Evolutionary conservation across 371 early-diverging fungal species (phyloP), one percentile per base, ranked within the genome.

Genomic region (Apophysomyces sp.): DNA sequence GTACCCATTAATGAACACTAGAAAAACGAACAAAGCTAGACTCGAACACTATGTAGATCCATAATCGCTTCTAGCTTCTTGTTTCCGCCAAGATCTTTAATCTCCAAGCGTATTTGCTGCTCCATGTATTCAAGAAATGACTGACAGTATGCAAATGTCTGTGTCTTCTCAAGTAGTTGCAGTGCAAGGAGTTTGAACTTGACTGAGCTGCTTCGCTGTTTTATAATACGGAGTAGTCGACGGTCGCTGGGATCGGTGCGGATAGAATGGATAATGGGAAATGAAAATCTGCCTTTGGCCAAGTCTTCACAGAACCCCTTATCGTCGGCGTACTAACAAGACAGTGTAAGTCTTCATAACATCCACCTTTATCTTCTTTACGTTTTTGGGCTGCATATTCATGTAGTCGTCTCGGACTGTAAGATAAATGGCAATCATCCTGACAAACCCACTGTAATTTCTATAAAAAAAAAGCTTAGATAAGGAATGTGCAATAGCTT

Each of bases 221-320:
- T 86, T 44, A 98, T 67, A 51, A 98, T 98, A 64, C 88, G 87
- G 3, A 85, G 60, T 21, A 95, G 69, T 70, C 91, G 91, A 5
- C 86, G 80, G 59, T 85, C 87, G 44, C 65, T 68, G 4, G 87
- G 74, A 40, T 88, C 82, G 0, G 81, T 63, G 0, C 86, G 85
- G 51, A 96, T 92, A 13, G 91, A 89, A 63, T 94, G 96, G 21
- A 96, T 92, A 61, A 97, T 87, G 0, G 95, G 95, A 66, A 92
- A 98, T 9, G 97, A 96, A 73, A 95, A 98, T 75, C 98, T 98
- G 65, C 99, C 99, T 77, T 98, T 98, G 0, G 96, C 94, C 62
- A 98, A 70, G 69, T 98, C 99, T 77, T 98, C 98, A 62, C 96
- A 96, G 70, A 92, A 98, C 18, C 98, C 97, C 70, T 98, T 98